Base-by-base conservation (phyloP, 345 rosid species). In the Eucalyptus polybractea region DNA sequence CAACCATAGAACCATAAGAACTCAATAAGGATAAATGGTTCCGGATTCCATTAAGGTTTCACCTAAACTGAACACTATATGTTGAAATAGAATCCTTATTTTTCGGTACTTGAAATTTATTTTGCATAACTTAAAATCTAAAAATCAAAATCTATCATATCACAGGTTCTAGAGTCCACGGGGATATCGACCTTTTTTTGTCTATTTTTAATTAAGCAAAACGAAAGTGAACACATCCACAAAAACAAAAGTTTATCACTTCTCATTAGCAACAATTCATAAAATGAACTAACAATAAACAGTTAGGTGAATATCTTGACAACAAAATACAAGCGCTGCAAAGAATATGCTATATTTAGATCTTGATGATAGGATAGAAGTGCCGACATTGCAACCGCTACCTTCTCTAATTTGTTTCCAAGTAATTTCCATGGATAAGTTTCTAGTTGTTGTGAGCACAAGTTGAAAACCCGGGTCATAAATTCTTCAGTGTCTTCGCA, bases 321-420 rank as follows among this genome's bases (percentile, higher is more conserved):
- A 21, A 21, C 24, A 54, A 56, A 56, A 9, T 24, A 56, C 12
- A 56, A 56, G 62, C 62, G 94, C 99, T 98, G 92, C 92, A 92
- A 40, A 22, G 53, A 54, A 88, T 45, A 37, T 25, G 15, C 31
- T 80, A 37, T 17, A 50, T 44, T 31, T 37, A 58, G 58, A 88
- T 45, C 67, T 56, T 21, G 47, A 21, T 6, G 47, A 76, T 6
- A 6, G 83, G 42, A 76, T 40, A 76, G 1, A 37, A 76, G 83
- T 76, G 83, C 47, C 27, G 3, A 40, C 47, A 10, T 21, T 40
- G 83, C 47, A 76, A 40, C 83, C 83, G 7, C 15, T 76, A 21
- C 47, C 47, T 76, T 40, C 29, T 76, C 27, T 76, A 76, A 40
- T 21, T 76, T 76, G 85, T 76, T 76, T 76, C 5, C 47, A 76